Evolutionary conservation across 2,329 filamentous ascomycete species (phyloP), one percentile per base, ranked within the genome.

Genomic region (Hypocreales sp.): DNA sequence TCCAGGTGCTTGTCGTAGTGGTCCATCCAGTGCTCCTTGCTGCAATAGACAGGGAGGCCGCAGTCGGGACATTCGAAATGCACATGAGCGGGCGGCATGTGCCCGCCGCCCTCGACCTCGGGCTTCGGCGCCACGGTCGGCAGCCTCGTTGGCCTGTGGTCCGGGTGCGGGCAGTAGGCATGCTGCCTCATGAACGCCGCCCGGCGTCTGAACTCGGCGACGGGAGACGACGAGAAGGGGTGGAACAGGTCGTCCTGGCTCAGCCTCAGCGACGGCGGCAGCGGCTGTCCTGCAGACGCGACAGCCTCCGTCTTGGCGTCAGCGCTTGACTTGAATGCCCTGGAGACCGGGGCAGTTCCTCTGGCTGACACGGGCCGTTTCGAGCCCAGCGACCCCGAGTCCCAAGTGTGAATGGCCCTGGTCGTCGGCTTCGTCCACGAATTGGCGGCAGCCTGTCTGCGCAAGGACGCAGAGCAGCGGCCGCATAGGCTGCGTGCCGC

Each of bases 21-120:
- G 41, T 92, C 83, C 48, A 80, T 83, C 80, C 87, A 95, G 50
- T 98, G 90, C 40, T 83, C 78, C 53, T 94, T 80, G 40, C 74
- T 87, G 58, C 90, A 98, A 48, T 90, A 92, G 6, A 93, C 75
- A 0, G 92, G 86, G 22, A 95, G 70, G 10, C 90, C 90, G 42
- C 90, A 98, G 51, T 98, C 87, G 1, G 90, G 86, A 44, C 90
- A 98, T 52, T 95, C 90, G 46, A 92, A 94, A 40, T 79, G 65
- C 28, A 94, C 83, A 52, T 93, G 83, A 11, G 76, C 74, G 0
- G 87, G 79, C 8, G 82, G 66, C 34, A 72, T 53, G 21, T 54
- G 49, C 25, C 67, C 72, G 8, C 60, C 66, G 12, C 55, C 46
- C 12, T 57, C 52, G 44, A 76, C 63, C 47, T 80, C 74, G 8